Conservation (phyloP, 2,329 filamentous ascomycete genomes). For the Rutstroemia sp. region DNA sequence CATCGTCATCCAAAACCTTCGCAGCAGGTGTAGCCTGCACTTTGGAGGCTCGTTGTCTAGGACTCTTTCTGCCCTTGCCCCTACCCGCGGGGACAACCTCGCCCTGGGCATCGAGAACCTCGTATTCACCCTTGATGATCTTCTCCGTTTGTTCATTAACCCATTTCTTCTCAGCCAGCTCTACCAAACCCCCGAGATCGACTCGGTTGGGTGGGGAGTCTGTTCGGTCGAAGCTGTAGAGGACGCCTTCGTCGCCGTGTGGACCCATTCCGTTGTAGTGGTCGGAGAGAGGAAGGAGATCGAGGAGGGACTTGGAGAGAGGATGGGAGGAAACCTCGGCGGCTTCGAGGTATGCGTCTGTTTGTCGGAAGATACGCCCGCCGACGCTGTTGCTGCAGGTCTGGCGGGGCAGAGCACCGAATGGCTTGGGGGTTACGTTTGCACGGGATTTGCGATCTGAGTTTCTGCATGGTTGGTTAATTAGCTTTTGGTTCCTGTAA, state of each 20-base stretch:
- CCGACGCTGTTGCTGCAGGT: constrained; percentile 4
- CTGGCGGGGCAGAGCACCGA: constrained; percentile 15
- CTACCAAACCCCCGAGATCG: constrained; percentile 26
- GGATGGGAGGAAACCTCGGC: constrained; percentile 14
- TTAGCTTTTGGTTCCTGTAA: not conserved
- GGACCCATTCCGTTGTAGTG: constrained; percentile 16
- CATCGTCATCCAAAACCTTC: constrained; percentile 22
- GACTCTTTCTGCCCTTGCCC: constrained; percentile 23
- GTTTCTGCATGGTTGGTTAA: not conserved
- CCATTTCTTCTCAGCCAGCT: constrained; percentile 28
- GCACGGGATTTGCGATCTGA: constrained; percentile 16
- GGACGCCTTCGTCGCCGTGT: constrained; percentile 16
- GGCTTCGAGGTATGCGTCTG: constrained; percentile 19
- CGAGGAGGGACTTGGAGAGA: constrained; percentile 26
- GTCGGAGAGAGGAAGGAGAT: constrained; percentile 22
- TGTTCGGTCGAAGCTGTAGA: constrained; percentile 28
- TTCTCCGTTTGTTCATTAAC: constrained; percentile 27
- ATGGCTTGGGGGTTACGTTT: constrained; percentile 14
- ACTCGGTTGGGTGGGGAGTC: constrained; percentile 20
- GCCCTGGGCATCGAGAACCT: constrained; percentile 28
- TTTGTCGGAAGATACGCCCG: constrained; percentile 18
- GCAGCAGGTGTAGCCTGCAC: not conserved
- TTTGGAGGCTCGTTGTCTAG: constrained; percentile 20
- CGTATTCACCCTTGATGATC: constrained; percentile 29
- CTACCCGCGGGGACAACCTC: constrained; percentile 22